Conservation (phyloP, 768 basidiomycete genomes). For the Leccinellum rugosiceps region DNA sequence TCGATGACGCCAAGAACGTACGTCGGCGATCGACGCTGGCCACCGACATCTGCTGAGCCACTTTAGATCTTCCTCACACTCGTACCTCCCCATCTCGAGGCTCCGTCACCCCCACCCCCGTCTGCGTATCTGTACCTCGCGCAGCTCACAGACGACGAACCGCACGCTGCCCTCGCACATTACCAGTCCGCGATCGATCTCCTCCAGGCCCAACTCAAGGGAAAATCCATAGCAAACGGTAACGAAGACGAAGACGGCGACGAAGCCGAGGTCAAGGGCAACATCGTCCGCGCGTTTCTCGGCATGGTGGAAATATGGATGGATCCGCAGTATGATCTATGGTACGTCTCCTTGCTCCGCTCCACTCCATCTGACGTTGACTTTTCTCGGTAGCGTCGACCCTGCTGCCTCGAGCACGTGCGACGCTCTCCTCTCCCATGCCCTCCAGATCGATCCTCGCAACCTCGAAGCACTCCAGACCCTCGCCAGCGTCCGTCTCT, state of each 20-base stretch:
- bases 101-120: constrained; percentile 58
- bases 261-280: constrained; percentile 53
- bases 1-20: constrained; percentile 70
- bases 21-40: constrained; percentile 12
- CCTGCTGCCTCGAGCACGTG: no score
- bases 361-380: background rate
- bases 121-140: constrained; percentile 89
- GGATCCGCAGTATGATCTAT: constrained; percentile 85
- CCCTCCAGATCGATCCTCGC: no score
- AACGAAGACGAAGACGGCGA: constrained; percentile 32
- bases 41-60: background rate
- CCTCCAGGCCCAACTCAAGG: constrained; percentile 65
- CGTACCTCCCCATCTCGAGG: constrained; percentile 58
- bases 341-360: constrained; percentile 44
- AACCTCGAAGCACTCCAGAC: no score
- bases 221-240: constrained; percentile 53
- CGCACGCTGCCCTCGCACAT: constrained; percentile 61
- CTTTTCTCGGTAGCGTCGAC: constrained; percentile 58
- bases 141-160: constrained; percentile 76
- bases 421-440: no score
- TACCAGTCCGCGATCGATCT: constrained; percentile 81
- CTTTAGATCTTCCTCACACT: constrained; percentile 60
- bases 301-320: constrained; percentile 97
- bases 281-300: constrained; percentile 74
- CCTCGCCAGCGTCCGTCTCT: no score